A percentile compares a stretch with the other conserved stretches of the same genome.
These are phyloP conservation scores for Pelagophyceae sp. DNA, from an alignment of 352 stramenopile genomes.

Conservation along the genomic window DNA sequence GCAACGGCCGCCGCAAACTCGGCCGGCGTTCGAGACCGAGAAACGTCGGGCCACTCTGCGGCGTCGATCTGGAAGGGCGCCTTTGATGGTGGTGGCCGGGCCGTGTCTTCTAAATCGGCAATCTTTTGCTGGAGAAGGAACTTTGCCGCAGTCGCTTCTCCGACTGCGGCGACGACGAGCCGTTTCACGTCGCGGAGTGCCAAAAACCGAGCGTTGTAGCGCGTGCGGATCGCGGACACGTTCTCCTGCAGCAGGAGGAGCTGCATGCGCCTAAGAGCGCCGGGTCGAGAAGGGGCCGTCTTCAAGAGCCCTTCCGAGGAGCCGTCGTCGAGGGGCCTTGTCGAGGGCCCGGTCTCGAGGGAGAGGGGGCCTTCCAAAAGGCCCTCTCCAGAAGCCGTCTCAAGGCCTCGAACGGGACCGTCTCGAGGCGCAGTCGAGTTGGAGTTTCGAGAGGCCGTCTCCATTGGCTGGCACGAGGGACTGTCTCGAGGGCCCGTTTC, in stretches of 20 bases:
- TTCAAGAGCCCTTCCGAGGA: no score
- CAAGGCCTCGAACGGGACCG: no score
- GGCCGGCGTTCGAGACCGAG: conserved; percentile 59
- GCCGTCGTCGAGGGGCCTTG: conserved; percentile 48
- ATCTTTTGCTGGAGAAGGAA: not conserved
- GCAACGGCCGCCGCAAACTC: conserved; percentile 64
- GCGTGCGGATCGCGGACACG: conserved; percentile 61
- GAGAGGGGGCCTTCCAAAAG: no score
- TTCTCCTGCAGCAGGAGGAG: conserved; percentile 67
- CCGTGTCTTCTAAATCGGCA: not conserved
- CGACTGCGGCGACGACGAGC: conserved; percentile 62
- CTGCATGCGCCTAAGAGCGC: no score
- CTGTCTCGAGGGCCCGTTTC: no score
- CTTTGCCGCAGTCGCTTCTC: no score
- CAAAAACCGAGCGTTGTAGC: conserved; percentile 78
- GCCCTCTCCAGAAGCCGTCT: no score
- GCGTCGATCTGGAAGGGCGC: conserved; percentile 54
- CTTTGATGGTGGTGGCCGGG: not conserved
- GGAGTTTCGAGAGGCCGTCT: no score
- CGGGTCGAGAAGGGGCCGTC: no score
- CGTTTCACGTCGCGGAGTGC: conserved; percentile 74
- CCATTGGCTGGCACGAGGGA: no score
- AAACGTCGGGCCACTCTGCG: conserved; percentile 73
- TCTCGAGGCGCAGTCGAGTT: no score
- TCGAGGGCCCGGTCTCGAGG: conserved; percentile 72